These are phyloP conservation scores for Backusella mclennaniae DNA, from an alignment of 192 early-diverging fungal genomes.

Conservation along the genomic window DNA sequence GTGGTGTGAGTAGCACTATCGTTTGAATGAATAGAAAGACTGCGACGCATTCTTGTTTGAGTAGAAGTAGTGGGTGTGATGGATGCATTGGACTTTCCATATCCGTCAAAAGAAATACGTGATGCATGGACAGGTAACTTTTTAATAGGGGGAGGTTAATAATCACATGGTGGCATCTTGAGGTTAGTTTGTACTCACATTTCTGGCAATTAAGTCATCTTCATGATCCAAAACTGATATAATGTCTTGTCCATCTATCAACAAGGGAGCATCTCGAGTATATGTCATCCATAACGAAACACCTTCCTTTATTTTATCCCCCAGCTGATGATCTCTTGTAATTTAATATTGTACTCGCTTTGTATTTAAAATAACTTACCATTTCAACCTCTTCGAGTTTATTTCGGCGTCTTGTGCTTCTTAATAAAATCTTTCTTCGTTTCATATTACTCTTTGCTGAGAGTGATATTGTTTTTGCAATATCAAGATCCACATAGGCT, in stretches of 20 bases:
- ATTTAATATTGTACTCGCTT: neutral
- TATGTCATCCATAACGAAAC: constrained; percentile 18
- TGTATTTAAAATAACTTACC: constrained; percentile 5
- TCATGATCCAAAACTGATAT: constrained; percentile 20
- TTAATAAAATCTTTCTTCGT: constrained; percentile 20
- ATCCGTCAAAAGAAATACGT: constrained; percentile 11
- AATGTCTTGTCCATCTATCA: constrained; percentile 23
- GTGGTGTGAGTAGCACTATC: neutral
- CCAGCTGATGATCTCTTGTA: neutral
- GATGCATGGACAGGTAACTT: neutral
- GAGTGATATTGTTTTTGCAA: constrained; percentile 24
- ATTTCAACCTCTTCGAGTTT: constrained; percentile 21
- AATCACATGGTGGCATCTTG: neutral
- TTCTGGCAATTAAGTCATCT: constrained; percentile 23
- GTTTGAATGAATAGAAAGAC: neutral
- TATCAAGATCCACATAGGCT: constrained; percentile 20
- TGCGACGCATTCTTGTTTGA: neutral
- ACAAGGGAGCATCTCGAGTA: constrained; percentile 5
- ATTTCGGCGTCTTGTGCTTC: neutral
- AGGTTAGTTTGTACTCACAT: constrained; percentile 5
- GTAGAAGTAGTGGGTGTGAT: neutral
- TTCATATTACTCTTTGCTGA: constrained; percentile 24
- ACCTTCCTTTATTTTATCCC: constrained; percentile 18
- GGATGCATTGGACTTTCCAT: neutral
- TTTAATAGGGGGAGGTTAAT: neutral